These are phyloP conservation scores for Pseudopithomyces maydicus DNA, from an alignment of 2,329 filamentous ascomycete genomes.

Conservation along the genomic window DNA sequence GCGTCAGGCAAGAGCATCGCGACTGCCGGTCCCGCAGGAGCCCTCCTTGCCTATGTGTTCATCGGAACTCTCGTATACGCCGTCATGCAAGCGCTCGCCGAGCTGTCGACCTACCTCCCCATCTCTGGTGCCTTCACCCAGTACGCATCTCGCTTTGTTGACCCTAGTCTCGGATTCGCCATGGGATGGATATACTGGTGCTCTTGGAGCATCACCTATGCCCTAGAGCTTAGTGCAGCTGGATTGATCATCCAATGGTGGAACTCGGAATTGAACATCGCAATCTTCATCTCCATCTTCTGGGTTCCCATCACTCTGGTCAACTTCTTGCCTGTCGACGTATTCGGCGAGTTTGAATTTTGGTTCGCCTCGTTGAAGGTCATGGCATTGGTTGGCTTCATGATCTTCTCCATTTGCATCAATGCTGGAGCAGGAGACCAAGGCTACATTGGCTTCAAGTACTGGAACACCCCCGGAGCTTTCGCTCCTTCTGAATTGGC, in stretches of 20 bases:
- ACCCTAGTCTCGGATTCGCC: conserved; percentile 73
- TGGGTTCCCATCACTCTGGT: conserved; percentile 70
- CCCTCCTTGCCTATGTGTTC: conserved; percentile 53
- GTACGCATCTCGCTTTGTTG: conserved; percentile 76
- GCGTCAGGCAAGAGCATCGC: conserved; percentile 55
- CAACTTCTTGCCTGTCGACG: conserved; percentile 73
- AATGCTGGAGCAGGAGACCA: conserved; percentile 72
- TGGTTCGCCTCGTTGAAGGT: conserved; percentile 81
- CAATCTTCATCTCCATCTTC: conserved; percentile 75
- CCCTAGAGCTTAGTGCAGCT: conserved; percentile 73
- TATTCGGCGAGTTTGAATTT: conserved; percentile 79
- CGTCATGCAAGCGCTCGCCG: conserved; percentile 67
- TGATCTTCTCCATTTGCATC: conserved; percentile 77
- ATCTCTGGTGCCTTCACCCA: conserved; percentile 77
- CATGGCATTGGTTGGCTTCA: conserved; percentile 73
- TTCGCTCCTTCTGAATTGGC: conserved; percentile 65
- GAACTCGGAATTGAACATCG: conserved; percentile 66
- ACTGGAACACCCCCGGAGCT: conserved; percentile 71
- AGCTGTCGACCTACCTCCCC: conserved; percentile 80
- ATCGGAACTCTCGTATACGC: conserved; percentile 74
- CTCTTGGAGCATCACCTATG: conserved; percentile 74
- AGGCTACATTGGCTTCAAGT: conserved; percentile 75
- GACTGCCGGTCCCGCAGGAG: conserved; percentile 54
- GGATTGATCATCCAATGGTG: conserved; percentile 80
- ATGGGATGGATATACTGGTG: conserved; percentile 89